Conservation (phyloP, 2,329 filamentous ascomycete genomes). For the Neofusicoccum umdonicola region DNA sequence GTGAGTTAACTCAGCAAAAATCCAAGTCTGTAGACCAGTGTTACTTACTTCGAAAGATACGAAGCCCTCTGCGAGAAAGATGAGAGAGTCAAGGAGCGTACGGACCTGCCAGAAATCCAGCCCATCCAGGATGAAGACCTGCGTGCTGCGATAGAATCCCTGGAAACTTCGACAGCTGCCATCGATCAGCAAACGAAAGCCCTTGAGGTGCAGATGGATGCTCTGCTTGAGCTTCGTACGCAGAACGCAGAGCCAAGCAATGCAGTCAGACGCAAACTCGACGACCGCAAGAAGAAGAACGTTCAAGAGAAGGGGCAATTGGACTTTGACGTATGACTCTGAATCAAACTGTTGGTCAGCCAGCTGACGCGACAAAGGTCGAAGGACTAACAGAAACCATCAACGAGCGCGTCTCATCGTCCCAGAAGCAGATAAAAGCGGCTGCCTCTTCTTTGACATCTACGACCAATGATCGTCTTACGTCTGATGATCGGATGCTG, state of each 20-base stretch:
- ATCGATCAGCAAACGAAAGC: conserved; percentile 64
- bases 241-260: conserved; percentile 42
- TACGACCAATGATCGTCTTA: conserved; percentile 51
- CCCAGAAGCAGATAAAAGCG: conserved; percentile 50
- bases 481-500: conserved; percentile 59
- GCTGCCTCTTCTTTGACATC: conserved; percentile 48
- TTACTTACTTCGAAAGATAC: conserved; percentile 25
- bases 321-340: conserved; percentile 31
- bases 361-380: conserved; percentile 12
- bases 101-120: conserved; percentile 34
- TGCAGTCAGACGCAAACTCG: conserved; percentile 36
- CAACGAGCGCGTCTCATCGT: conserved; percentile 34
- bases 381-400: conserved; percentile 29
- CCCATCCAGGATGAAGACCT: conserved; percentile 61
- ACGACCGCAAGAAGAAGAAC: conserved; percentile 38
- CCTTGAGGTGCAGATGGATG: conserved; percentile 61
- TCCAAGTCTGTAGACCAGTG: neutral
- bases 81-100: conserved; percentile 31
- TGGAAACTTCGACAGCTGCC: conserved; percentile 62
- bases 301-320: conserved; percentile 43
- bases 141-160: conserved; percentile 58
- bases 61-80: conserved; percentile 33
- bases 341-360: conserved; percentile 16
- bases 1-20: conserved; percentile 29
- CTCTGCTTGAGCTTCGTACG: conserved; percentile 55